These are phyloP conservation scores for Eucalyptus paniculata DNA, from an alignment of 345 rosid genomes.

Conservation along the genomic window DNA sequence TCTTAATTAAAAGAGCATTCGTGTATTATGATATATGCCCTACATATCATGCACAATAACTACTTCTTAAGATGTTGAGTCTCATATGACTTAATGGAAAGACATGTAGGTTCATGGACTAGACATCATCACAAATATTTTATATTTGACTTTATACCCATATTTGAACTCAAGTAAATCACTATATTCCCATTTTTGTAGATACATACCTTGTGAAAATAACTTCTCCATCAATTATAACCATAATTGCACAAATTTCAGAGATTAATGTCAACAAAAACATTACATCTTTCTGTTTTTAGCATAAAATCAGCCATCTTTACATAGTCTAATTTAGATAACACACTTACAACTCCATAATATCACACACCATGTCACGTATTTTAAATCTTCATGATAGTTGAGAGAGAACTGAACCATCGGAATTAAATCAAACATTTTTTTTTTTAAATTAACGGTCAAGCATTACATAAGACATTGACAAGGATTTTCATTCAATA, in stretches of 20 bases:
- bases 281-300: no score
- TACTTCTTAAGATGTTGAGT: neutral
- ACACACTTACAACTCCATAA: neutral
- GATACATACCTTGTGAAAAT: no score
- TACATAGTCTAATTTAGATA: no score
- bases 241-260: no score
- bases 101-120: neutral
- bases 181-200: accelerated
- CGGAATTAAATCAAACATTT: neutral
- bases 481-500: neutral
- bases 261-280: no score
- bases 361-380: neutral
- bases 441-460: neutral
- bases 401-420: neutral
- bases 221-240: no score
- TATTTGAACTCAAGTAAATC: neutral
- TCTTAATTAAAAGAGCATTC: neutral
- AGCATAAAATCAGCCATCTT: no score
- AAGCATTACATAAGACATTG: no score
- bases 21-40: neutral
- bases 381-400: neutral
- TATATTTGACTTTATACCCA: neutral
- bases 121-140: neutral
- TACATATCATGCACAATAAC: no score
- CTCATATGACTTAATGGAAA: neutral